These are phyloP conservation scores for Apodospora peruviana DNA, from an alignment of 495 filamentous ascomycete genomes.

Conservation along the genomic window DNA sequence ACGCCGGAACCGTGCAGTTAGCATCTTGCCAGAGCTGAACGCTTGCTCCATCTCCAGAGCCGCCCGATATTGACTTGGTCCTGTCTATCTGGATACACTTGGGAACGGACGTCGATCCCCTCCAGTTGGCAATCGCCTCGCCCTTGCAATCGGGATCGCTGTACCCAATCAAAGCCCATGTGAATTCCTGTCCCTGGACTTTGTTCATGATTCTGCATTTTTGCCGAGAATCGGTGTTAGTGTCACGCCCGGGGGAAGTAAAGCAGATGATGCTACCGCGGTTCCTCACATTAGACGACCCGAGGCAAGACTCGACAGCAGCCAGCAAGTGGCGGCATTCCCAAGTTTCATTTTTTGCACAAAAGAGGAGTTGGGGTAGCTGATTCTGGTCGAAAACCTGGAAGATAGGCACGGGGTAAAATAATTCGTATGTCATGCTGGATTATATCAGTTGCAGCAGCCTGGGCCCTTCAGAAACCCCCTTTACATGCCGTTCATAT, in stretches of 20 bases:
- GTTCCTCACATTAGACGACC: background rate
- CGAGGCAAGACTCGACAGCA: background rate
- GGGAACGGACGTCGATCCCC: slow-evolving; percentile 2
- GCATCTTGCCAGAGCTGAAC: slow-evolving; percentile 11
- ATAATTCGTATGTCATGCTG: background rate
- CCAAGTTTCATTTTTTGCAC: background rate
- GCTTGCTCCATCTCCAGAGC: slow-evolving; percentile 2
- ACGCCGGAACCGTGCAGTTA: slow-evolving; percentile 1
- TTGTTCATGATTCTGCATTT: background rate
- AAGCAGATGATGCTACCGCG: background rate
- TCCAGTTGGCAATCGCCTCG: slow-evolving; percentile 5
- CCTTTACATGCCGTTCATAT: background rate
- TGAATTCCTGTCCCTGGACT: slow-evolving; percentile 1
- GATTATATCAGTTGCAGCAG: background rate
- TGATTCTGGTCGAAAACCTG: background rate
- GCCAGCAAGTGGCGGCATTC: background rate
- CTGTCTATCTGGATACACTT: slow-evolving; percentile 4
- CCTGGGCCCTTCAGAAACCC: background rate
- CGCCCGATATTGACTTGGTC: slow-evolving; percentile 8
- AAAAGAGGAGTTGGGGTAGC: background rate
- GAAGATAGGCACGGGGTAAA: background rate
- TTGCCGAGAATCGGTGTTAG: background rate
- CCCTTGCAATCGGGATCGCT: slow-evolving; percentile 1
- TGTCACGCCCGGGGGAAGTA: no score
- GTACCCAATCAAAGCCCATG: slow-evolving; percentile 7